These are phyloP conservation scores for Linnemannia schmuckeri DNA, from an alignment of 192 early-diverging fungal genomes.

Conservation along the genomic window DNA sequence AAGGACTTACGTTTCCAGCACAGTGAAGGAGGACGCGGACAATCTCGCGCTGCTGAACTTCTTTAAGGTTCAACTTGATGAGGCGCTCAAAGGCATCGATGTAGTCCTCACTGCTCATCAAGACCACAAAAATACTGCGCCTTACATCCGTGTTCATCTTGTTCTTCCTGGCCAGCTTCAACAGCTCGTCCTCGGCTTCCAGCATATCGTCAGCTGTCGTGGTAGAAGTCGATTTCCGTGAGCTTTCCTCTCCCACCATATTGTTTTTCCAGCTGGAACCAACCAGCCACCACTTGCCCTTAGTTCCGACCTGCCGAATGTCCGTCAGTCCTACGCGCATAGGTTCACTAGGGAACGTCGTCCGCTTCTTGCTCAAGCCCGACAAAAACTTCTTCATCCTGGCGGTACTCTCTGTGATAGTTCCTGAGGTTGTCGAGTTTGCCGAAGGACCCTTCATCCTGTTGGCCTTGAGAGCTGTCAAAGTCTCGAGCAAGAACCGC, in stretches of 20 bases:
- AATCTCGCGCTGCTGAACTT: conserved; percentile 96
- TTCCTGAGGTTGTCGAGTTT: conserved; percentile 58
- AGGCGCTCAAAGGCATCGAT: conserved; percentile 93
- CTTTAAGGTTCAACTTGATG: conserved; percentile 84
- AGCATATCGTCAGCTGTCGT: conserved; percentile 56
- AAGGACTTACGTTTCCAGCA: conserved; percentile 74
- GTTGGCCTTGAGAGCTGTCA: conserved; percentile 94
- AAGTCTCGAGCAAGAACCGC: conserved; percentile 96
- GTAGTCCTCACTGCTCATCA: conserved; percentile 96
- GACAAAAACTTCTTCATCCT: conserved; percentile 85
- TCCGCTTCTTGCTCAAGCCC: conserved; percentile 71
- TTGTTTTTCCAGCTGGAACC: conserved; percentile 94
- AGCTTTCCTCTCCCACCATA: conserved; percentile 62
- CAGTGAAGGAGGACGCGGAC: conserved; percentile 93
- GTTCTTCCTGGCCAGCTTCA: conserved; percentile 85
- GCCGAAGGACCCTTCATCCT: conserved; percentile 73
- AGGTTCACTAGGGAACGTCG: conserved; percentile 73
- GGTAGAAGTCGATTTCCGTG: conserved; percentile 38
- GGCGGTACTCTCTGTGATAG: conserved; percentile 73
- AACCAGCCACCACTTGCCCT: conserved; percentile 97
- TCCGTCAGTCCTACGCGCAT: conserved; percentile 89
- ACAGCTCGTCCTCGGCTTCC: conserved; percentile 71
- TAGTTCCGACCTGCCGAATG: conserved; percentile 83
- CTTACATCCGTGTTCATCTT: conserved; percentile 98
- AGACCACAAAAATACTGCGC: conserved; percentile 89